Base-by-base conservation (phyloP, 371 early-diverging fungal species). In the Smittium mucronatum region DNA sequence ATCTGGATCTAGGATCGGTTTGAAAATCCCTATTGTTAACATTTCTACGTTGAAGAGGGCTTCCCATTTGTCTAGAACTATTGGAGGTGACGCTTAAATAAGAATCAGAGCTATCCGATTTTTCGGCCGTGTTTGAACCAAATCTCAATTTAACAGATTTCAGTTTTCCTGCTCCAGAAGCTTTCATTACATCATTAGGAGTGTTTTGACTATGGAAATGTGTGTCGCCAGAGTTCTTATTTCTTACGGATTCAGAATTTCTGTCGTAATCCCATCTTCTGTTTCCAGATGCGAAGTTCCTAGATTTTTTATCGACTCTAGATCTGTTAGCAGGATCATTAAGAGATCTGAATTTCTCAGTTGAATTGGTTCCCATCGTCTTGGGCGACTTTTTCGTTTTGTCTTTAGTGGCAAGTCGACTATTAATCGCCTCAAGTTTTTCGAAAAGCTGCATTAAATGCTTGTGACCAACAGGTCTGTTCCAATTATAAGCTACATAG, bases 401-500 rank as follows among this genome's bases (percentile, higher is more conserved):
- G 21, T 21, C 21, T 21, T 47, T 47, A 5, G 21, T 47, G 11
- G 47, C 47, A 47, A 47, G 21, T 47, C 21, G 47, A 47, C 59
- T 59, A 28, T 36, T 67, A 21, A 16, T 67, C 11, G 36, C 36
- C 66, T 80, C 78, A 32, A 85, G 72, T 2, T 81, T 82, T 26
- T 74, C 81, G 79, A 85, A 88, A 25, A 87, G 72, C n/a, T 77
- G 75, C 67, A 81, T 77, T 16, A 88, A 69, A 69, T 82, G 80
- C 5, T 74, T 70, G 67, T 81, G 78, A n/a, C 80, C 75, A 8
- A 88, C 80, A 17, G 74, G 70, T 32, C 75, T 78, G 17, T 86
- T 86, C 88, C 88, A 89, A 66, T 82, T 87, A 60, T 80, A 80
- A 25, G 80, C 81, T 8, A 86, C 85, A 74, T 83, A 87, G 63